phyloP scores from a whole-genome alignment of 1,284 basidiomycete genomes.

The Apiotrichum montevideense region DNA sequence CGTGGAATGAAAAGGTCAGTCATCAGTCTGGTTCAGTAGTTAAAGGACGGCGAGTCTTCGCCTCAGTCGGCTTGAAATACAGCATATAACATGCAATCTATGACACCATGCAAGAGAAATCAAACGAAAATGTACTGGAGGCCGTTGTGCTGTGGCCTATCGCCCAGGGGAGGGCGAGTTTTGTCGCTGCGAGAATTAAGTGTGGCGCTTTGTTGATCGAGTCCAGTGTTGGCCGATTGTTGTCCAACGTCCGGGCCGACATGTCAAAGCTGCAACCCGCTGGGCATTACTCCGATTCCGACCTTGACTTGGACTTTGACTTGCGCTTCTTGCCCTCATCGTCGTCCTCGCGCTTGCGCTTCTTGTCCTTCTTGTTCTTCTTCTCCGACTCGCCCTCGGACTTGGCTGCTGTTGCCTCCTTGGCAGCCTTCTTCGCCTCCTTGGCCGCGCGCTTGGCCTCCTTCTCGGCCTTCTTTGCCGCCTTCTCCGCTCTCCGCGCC shows the following conservation, averaged over 20 bases:
- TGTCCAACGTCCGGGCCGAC: too few relatives aligned
- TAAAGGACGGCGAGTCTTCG: too few relatives aligned
- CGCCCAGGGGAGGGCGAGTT: not conserved
- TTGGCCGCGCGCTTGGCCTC: conserved; percentile 8
- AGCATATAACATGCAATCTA: not conserved
- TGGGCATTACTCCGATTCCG: not conserved
- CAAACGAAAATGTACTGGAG: not conserved
- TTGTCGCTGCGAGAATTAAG: not conserved
- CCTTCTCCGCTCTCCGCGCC: conserved; percentile 5
- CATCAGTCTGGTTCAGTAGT: too few relatives aligned
- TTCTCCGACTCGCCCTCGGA: conserved; percentile 5
- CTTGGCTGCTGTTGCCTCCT: conserved; percentile 12
- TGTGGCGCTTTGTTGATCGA: too few relatives aligned
- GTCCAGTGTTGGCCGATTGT: too few relatives aligned
- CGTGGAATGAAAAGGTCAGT: too few relatives aligned
- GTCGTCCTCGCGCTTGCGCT: conserved; percentile 2
- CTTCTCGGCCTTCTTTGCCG: conserved; percentile 3
- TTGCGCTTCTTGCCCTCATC: conserved; percentile 3
- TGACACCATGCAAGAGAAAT: conserved; percentile 1
- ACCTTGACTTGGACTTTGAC: conserved; percentile 5
- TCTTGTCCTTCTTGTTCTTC: conserved; percentile 15
- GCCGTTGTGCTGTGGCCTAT: not conserved
- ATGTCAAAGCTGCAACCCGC: too few relatives aligned
- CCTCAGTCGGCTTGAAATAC: too few relatives aligned
- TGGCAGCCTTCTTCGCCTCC: conserved; percentile 14